Percentiles rank a stretch among this genome's conserved stretches.
Evolutionary conservation across 1,284 basidiomycete species (phyloP).

Genomic region (Trichosporon sp.): DNA sequence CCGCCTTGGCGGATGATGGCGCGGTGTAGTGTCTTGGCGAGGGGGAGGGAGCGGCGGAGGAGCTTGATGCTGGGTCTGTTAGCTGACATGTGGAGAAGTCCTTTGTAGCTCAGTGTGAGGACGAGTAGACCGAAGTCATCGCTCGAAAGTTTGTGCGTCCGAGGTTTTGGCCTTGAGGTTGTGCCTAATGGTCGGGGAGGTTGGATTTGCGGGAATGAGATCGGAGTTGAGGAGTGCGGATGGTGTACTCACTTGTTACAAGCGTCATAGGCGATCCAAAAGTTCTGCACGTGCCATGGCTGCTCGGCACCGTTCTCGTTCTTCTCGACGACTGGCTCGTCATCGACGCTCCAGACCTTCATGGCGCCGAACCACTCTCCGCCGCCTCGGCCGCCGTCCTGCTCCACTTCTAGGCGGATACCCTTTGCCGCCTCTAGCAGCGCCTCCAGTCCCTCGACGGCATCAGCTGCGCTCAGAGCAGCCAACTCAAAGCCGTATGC

Average conservation of each 20-base stretch:
- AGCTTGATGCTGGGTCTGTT: slow-evolving; percentile 57
- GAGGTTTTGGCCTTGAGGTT: no score
- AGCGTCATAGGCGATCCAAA: slow-evolving; percentile 89
- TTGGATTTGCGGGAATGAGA: no score
- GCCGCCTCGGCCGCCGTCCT: slow-evolving; percentile 72
- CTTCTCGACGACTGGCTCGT: slow-evolving; percentile 44
- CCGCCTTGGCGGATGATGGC: slow-evolving; percentile 90
- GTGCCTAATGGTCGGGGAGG: no score
- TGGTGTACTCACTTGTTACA: slow-evolving; percentile 66
- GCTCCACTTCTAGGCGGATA: slow-evolving; percentile 78
- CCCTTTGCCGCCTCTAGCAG: slow-evolving; percentile 88
- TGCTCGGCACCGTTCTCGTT: slow-evolving; percentile 55
- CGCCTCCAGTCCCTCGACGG: slow-evolving; percentile 82
- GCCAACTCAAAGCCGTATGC: slow-evolving; percentile 82
- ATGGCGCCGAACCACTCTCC: slow-evolving; percentile 81
- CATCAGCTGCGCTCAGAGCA: slow-evolving; percentile 85
- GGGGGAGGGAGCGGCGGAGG: slow-evolving; percentile 67
- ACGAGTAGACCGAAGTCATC: no score
- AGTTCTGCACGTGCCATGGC: slow-evolving; percentile 80
- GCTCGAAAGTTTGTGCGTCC: no score
- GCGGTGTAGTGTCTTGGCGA: slow-evolving; percentile 87
- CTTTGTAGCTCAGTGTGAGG: no score
- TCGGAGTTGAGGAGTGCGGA: no score
- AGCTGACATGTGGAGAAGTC: slow-evolving; percentile 1
- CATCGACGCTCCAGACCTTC: slow-evolving; percentile 12